Base-by-base conservation (phyloP, 2,329 filamentous ascomycete species). In the Metarhizium sp. region DNA sequence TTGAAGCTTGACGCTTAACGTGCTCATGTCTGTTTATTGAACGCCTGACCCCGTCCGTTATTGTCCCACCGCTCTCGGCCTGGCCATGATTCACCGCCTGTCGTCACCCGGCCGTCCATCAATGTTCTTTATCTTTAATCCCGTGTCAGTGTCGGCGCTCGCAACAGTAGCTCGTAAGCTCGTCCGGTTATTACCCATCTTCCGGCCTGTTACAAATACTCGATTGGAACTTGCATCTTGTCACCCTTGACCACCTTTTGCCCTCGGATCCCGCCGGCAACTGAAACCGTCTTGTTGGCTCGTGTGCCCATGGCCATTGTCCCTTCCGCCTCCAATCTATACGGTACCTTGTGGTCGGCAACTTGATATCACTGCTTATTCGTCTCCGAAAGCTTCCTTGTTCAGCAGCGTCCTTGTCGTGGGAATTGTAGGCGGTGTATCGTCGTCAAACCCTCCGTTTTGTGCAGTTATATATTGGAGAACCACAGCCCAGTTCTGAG, bases 401-500 rank as follows among this genome's bases (percentile, higher is more conserved):
- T 6, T 4, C n/a, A 48, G 13, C 45, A 8, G 43, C 43, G 7
- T 34, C 7, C 6, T 46, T 25, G 45, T 30, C 45, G 20, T 48
- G 20, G 45, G 10, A 30, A 48, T 48, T 20, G 20, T 29, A 14
- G 45, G 20, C 45, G 45, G 4, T 13, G 45, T 6, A 30, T 29
- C n/a, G 14, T 30, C 30, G 20, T n/a, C 20, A n/a, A 34, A 14
- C 32, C 25, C n/a, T 30, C 20, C 52, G 52, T 55, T 54, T 58
- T 60, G 59, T 60, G 52, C 55, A 54, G 49, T 25, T 32, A 36
- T 40, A 38, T 45, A 47, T 32, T 52, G 57, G 51, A 56, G 62
- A 61, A 45, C 59, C 62, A 60, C 62, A 63, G 64, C 63, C 46
- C 40, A 40, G 25, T 38, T 43, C 45, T 58, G 58, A 59, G 69